Evolutionary conservation across 2,329 filamentous ascomycete genomes (phyloP), one percentile per base, ranked within the genome.

Genomic region (Trichophyton mentagrophytes): DNA sequence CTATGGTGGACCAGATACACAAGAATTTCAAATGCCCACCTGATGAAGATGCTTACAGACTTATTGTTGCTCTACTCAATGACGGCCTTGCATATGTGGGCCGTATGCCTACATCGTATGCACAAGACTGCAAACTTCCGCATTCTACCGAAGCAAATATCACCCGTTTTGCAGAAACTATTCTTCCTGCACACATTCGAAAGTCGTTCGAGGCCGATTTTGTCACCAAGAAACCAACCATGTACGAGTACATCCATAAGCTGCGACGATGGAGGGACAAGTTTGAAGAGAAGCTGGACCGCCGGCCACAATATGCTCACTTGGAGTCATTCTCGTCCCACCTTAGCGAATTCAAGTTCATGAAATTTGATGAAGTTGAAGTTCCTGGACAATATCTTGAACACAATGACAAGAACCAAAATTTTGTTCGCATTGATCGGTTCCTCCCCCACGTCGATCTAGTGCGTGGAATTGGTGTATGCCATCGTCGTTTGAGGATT

Each of bases 21-120:
- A 97, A 97, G 79, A 88, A 97, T 75, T 99, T 99, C 82, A 99
- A 99, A 76, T 97, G 93, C 69, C 92, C 92, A 13, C 92, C 92
- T 0, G 93, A 99, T 68, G 93, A 99, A 72, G 93, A 99, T 76
- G 95, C 93, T 1, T 97, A 97, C 74, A 84, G 93, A 57, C 80
- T 99, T 15, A 99, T 99, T 66, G 92, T 97, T n/a, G 95, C 93
- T 2, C 78, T 99, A 9, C 83, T 99, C 22, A 99, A 99, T 71
- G 93, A 99, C 73, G 93, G 90, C 0, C 77, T 99, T 59, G 90
- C 90, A 30, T 96, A 96, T 68, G 90, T 97, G 47, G 90, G 89
- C 65, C 85, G 92, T 56, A 89, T 89, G 74, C 92, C 92, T 9
- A 81, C 82, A 13, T 89, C 89, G 0, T 96, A 96, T 71, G 89